Evolutionary conservation across 805 yeast genomes (phyloP).

Genomic region (Cyberlindnera euphorbiae): DNA sequence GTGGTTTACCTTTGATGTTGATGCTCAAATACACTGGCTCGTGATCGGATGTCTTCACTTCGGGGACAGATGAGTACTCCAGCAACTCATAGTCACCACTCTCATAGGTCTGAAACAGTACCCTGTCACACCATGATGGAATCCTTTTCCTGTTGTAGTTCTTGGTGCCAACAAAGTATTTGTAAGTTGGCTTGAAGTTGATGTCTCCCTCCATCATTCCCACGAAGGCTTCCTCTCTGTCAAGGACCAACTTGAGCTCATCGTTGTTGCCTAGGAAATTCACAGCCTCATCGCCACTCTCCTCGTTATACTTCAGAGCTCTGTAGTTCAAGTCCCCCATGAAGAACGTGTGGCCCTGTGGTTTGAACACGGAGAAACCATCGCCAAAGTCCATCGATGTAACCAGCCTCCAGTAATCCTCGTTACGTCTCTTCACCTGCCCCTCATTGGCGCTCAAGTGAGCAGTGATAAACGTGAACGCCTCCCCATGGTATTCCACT

Average conservation of each 20-base stretch:
- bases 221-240: constrained; percentile 42
- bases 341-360: constrained; percentile 56
- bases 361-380: constrained; percentile 44
- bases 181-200: constrained; percentile 75
- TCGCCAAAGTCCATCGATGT: constrained; percentile 55
- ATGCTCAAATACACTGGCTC: constrained; percentile 63
- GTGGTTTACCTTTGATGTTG: constrained; percentile 4
- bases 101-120: constrained; percentile 50
- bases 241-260: constrained; percentile 29
- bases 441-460: constrained; percentile 86
- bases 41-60: constrained; percentile 66
- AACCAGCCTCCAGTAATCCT: constrained; percentile 45
- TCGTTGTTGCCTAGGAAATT: constrained; percentile 29
- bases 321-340: constrained; percentile 89
- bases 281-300: too few relatives aligned
- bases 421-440: constrained; percentile 45
- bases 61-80: constrained; percentile 47
- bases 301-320: constrained; percentile 27
- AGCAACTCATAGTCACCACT: constrained; percentile 26
- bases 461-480: constrained; percentile 57
- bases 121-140: constrained; percentile 92
- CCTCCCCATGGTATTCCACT: constrained; percentile 28
- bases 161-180: constrained; percentile 46
- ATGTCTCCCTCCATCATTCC: constrained; percentile 69
- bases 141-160: constrained; percentile 52